phyloP scores from a whole-genome alignment of 176 grass and related monocot species.

The Dendrocalamus sinicus region DNA sequence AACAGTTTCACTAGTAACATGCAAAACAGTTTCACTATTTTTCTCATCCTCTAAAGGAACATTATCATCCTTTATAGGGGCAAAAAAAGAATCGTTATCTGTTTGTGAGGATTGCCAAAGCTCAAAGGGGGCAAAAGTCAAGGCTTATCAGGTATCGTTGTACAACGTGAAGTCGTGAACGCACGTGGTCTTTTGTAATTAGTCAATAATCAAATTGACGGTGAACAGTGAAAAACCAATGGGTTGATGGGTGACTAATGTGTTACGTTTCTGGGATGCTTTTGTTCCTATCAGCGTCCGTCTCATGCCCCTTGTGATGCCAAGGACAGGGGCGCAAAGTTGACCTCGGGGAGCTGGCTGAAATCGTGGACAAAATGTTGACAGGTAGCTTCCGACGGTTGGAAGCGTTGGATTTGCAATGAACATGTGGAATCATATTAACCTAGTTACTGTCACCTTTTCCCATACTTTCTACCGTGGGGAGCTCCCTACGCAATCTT shows the following conservation, averaged over 20 bases:
- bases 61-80: background rate
- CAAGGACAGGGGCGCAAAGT: background rate
- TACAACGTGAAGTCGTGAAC: background rate
- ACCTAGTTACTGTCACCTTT: background rate
- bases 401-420: background rate
- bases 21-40: background rate
- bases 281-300: background rate
- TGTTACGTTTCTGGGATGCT: background rate
- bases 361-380: background rate
- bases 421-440: background rate
- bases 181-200: conserved; percentile 9
- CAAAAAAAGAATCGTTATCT: background rate
- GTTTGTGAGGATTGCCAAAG: background rate
- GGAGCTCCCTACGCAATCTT: background rate
- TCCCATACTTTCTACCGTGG: background rate
- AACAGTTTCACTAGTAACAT: too few species aligned
- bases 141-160: background rate
- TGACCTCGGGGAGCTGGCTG: background rate
- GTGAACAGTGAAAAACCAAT: background rate
- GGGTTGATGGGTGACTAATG: background rate
- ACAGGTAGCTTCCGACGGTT: background rate
- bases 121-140: conserved; percentile 16
- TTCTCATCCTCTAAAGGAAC: background rate
- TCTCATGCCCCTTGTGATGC: background rate
- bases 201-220: background rate